Percentiles rank a stretch among this genome's conserved stretches.
Conservation (phyloP, 805 yeast species). For the Ogataea philodendri region DNA sequence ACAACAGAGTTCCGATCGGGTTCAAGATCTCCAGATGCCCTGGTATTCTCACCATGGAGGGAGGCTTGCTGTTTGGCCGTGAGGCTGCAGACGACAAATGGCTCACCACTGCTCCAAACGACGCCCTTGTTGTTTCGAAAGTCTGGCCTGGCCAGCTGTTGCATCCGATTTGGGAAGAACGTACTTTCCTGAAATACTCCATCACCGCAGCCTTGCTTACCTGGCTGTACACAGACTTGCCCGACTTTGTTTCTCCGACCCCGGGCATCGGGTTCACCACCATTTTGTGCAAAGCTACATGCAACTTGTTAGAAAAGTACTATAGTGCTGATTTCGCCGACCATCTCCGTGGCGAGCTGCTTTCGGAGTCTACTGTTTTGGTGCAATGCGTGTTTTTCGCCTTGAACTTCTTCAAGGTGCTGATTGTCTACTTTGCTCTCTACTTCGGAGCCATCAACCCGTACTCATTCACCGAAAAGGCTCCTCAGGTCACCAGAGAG, state of each 20-base stretch:
- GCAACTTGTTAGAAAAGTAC: constrained; percentile 28
- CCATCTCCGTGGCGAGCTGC: constrained; percentile 48
- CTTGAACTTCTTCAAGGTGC: constrained; percentile 65
- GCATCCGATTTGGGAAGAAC: constrained; percentile 64
- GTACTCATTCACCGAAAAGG: constrained; percentile 42
- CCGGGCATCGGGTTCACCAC: constrained; percentile 85
- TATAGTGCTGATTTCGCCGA: constrained; percentile 46
- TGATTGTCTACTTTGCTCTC: constrained; percentile 53
- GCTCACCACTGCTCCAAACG: constrained; percentile 44
- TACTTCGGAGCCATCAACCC: constrained; percentile 82
- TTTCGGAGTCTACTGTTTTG: constrained; percentile 36
- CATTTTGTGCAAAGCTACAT: constrained; percentile 40
- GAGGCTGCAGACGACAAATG: constrained; percentile 51
- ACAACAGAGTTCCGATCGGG: constrained; percentile 59
- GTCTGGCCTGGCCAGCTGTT: constrained; percentile 91
- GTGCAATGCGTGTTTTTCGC: constrained; percentile 69
- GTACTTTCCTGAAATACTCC: constrained; percentile 41
- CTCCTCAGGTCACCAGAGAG: constrained; percentile 44
- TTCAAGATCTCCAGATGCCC: constrained; percentile 64
- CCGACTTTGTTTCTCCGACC: constrained; percentile 85
- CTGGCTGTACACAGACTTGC: constrained; percentile 94
- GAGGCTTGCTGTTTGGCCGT: constrained; percentile 67
- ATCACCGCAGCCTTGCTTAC: constrained; percentile 41
- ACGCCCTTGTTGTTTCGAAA: constrained; percentile 54
- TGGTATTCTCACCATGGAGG: constrained; percentile 81